Percentiles rank a stretch among this genome's conserved stretches.
These are phyloP conservation scores for Cercospora sp. DNA, from an alignment of 2,329 filamentous ascomycete species.

Conservation along the genomic window DNA sequence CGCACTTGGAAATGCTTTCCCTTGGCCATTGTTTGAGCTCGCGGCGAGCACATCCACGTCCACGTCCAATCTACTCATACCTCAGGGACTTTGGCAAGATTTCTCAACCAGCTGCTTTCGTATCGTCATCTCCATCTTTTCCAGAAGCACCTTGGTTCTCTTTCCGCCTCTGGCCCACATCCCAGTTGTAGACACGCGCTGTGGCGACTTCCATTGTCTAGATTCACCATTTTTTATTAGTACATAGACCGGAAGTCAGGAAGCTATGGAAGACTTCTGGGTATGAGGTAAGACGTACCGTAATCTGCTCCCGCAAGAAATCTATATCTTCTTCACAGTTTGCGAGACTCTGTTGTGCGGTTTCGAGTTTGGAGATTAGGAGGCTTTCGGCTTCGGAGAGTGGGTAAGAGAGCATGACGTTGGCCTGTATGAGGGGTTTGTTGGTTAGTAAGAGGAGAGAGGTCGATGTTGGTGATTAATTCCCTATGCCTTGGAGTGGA, in stretches of 20 bases:
- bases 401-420: slow-evolving; percentile 96
- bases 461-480: not conserved
- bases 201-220: slow-evolving; percentile 96
- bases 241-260: not conserved
- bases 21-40: too few species aligned
- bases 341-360: slow-evolving; percentile 75
- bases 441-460: not conserved
- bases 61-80: too few species aligned
- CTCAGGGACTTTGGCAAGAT: not conserved
- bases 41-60: too few species aligned
- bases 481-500: too few species aligned
- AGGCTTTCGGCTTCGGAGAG: slow-evolving; percentile 82
- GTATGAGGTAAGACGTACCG: slow-evolving; percentile 56
- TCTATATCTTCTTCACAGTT: slow-evolving; percentile 96
- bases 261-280: not conserved
- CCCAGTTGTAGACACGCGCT: slow-evolving; percentile 98
- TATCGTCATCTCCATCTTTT: not conserved
- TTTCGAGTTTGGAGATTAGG: slow-evolving; percentile 71
- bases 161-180: slow-evolving; percentile 92
- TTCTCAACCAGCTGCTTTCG: not conserved
- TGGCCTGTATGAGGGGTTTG: slow-evolving; percentile 60
- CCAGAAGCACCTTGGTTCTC: slow-evolving; percentile 58
- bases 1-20: too few species aligned
- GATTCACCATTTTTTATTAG: slow-evolving; percentile 4
- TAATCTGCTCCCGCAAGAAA: slow-evolving; percentile 94